Percentiles rank a stretch among this genome's conserved stretches.
Conservation (phyloP, 768 basidiomycete species). For the Cubamyces lactineus region DNA sequence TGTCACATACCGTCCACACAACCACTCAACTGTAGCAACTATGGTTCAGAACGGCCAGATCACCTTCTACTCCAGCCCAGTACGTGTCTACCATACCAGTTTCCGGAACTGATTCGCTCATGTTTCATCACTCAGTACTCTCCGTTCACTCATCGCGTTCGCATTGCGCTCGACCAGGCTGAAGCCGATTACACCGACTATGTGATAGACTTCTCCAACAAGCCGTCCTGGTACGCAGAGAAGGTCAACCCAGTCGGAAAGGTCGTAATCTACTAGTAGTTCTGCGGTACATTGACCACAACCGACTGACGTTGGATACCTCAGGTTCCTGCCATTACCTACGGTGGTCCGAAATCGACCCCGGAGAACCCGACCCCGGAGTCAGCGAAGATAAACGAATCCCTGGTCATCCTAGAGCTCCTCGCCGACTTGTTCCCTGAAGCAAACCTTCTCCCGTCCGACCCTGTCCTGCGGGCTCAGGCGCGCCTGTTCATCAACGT, state of each 20-base stretch:
- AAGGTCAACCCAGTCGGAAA: slow-evolving; percentile 68
- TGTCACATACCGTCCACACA: not conserved
- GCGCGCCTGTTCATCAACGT: slow-evolving; percentile 66
- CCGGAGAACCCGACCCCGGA: slow-evolving; percentile 60
- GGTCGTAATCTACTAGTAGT: slow-evolving; percentile 41
- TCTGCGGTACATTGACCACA: not conserved
- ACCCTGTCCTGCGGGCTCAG: slow-evolving; percentile 58
- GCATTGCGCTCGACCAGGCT: slow-evolving; percentile 63
- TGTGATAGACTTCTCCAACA: slow-evolving; percentile 61
- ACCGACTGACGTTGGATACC: not conserved
- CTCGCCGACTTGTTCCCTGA: slow-evolving; percentile 60
- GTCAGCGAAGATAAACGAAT: slow-evolving; percentile 63
- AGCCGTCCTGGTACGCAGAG: slow-evolving; percentile 68
- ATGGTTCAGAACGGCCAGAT: slow-evolving; percentile 18
- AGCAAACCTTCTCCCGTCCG: slow-evolving; percentile 52
- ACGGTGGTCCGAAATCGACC: slow-evolving; percentile 60
- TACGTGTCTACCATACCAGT: not conserved
- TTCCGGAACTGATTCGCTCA: not conserved
- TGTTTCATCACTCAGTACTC: slow-evolving; percentile 3
- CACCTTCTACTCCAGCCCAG: slow-evolving; percentile 10
- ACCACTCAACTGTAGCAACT: not conserved
- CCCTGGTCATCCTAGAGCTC: slow-evolving; percentile 66
- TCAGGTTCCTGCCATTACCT: slow-evolving; percentile 62
- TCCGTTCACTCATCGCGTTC: slow-evolving; percentile 34
- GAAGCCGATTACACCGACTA: slow-evolving; percentile 50